Evolutionary conservation across 192 early-diverging fungal genomes (phyloP).

Genomic region (Entomortierella chlamydospora): DNA sequence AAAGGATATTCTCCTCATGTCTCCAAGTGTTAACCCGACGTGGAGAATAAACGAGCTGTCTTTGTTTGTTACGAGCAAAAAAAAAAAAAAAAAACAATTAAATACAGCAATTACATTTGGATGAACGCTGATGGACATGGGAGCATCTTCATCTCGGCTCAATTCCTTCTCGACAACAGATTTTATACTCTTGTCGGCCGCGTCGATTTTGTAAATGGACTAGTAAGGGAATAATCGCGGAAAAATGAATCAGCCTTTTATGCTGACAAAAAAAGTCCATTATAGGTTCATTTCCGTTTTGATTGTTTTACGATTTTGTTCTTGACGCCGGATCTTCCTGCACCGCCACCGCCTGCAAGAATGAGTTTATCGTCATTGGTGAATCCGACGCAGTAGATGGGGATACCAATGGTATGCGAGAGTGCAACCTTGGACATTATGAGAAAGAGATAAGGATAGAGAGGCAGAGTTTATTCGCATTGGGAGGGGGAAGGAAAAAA

Average conservation of each 20-base stretch:
- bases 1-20: no score
- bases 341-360: constrained; percentile 90
- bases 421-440: constrained; percentile 51
- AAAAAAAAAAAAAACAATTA: neutral
- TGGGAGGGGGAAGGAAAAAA: no score
- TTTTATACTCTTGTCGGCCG: constrained; percentile 35
- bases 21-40: no score
- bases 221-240: no score
- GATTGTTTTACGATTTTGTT: constrained; percentile 94
- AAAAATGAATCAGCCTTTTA: no score
- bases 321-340: constrained; percentile 82
- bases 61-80: no score
- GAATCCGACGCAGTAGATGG: constrained; percentile 72
- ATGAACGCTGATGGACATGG: constrained; percentile 83
- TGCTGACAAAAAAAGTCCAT: no score
- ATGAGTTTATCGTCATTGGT: constrained; percentile 68
- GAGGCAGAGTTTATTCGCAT: neutral
- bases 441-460: neutral
- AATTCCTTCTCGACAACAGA: constrained; percentile 56
- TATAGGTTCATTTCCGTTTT: no score
- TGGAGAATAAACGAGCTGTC: no score
- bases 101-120: constrained; percentile 68
- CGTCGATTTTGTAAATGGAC: constrained; percentile 66
- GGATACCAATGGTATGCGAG: constrained; percentile 67
- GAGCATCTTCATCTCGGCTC: constrained; percentile 82